phyloP scores from a whole-genome alignment of 306 rosid species.

The Hippophae rhamnoides region DNA sequence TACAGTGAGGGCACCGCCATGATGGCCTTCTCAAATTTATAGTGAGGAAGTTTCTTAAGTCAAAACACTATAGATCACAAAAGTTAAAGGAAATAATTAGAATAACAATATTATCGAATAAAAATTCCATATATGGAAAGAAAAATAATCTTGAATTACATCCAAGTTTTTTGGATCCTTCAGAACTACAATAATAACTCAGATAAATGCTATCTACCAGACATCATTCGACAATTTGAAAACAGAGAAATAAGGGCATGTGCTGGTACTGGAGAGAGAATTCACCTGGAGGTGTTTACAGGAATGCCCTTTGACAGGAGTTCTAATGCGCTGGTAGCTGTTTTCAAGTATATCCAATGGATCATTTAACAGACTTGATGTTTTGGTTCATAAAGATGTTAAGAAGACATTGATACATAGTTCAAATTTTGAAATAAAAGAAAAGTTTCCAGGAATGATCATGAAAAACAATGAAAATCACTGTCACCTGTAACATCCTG shows the following conservation, averaged over 20 bases:
- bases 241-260: not conserved
- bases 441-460: not conserved
- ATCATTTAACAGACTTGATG: conserved; percentile 5
- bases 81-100: conserved; percentile 5
- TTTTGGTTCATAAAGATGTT: too few relatives aligned
- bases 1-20: conserved; percentile 98
- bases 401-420: too few relatives aligned
- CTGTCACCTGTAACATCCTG: conserved; percentile 16
- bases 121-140: not conserved
- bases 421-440: not conserved
- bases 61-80: conserved; percentile 62
- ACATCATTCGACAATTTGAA: too few relatives aligned
- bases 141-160: too few relatives aligned
- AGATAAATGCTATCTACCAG: too few relatives aligned
- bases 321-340: conserved; percentile 63
- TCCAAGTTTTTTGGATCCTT: too few relatives aligned
- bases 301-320: conserved; percentile 79
- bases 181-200: too few relatives aligned
- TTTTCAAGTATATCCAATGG: conserved; percentile 21
- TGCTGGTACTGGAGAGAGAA: conserved; percentile 18
- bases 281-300: conserved; percentile 89
- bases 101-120: not conserved
- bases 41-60: conserved; percentile 53
- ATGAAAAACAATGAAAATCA: conserved; percentile 7
- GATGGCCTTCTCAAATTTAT: conserved; percentile 78